Evolutionary conservation across 495 filamentous ascomycete species (phyloP), one percentile per base, ranked within the genome.

Genomic region (Corynascus novoguineensis): DNA sequence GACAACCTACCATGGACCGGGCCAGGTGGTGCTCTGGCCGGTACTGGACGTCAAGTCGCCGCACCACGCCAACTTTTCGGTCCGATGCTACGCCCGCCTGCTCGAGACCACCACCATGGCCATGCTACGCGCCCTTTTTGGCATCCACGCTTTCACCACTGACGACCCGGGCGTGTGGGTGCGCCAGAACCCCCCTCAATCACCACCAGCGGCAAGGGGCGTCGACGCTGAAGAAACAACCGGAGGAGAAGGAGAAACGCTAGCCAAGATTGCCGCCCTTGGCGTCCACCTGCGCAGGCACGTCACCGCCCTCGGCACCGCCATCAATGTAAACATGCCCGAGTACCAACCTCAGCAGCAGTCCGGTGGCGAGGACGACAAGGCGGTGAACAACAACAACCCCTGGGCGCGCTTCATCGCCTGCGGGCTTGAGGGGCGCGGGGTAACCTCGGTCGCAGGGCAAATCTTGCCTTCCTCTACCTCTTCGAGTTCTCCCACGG

Each of bases 1-100:
- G 56, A 92, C 88, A 0, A 97, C 93, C 5, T 98, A 95, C 75
- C 93, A 98, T 67, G 93, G 93, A 0, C 93, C 93, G 0, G 93
- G 93, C 0, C 93, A 98, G 68, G 72, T 92, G 57, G 88, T 96
- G 24, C 85, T 89, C 12, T 98, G 95, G 70, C 89, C 92, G 14
- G 83, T 97, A 37, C 71, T 93, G 21, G 89, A 95, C 65, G 77
- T 97, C 17, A 63, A 64, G 15, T 72, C 73, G 4, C 54, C 62
- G 2, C 32, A 59, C 21, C 71, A 77, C 64, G 38, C 49, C 21
- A 57, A 68, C 32, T 71, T 82, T 28, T 72, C 68, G 17, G 75
- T 81, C 22, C 74, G 88, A 15, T 82, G 79, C 60, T 95, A 90
- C 64, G 83, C 95, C 5, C 76, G 83, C 25, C 64, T 88, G 25